Conservation (phyloP, 2,329 filamentous ascomycete species). For the Alternaria dauci region DNA sequence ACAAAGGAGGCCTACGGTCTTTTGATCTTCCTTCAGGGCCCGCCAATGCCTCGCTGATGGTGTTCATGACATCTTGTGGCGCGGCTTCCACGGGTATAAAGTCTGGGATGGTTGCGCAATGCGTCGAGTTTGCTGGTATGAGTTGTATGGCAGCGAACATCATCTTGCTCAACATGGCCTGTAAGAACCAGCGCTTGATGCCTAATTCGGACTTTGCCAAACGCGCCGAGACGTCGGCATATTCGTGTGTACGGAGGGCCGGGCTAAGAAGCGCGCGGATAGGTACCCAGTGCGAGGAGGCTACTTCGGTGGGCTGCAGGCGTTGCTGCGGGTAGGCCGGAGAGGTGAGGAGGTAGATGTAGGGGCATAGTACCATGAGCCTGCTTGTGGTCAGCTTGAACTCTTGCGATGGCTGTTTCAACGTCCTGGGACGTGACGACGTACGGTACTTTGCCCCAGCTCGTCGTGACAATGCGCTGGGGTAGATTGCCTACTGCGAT, state of each 20-base stretch:
- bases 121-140: slow-evolving; percentile 67
- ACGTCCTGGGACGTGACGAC: slow-evolving; percentile 28
- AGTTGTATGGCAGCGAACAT: slow-evolving; percentile 71
- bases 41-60: slow-evolving; percentile 26
- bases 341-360: slow-evolving; percentile 69
- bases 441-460: slow-evolving; percentile 71
- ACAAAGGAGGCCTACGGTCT: slow-evolving; percentile 57
- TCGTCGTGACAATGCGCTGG: slow-evolving; percentile 70
- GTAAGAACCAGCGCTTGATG: slow-evolving; percentile 63
- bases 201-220: slow-evolving; percentile 65
- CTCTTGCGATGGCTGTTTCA: neutral
- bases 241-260: slow-evolving; percentile 67
- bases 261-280: slow-evolving; percentile 68
- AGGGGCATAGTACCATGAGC: slow-evolving; percentile 74
- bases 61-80: slow-evolving; percentile 20
- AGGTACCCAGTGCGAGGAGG: slow-evolving; percentile 74
- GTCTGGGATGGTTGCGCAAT: slow-evolving; percentile 63
- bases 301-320: slow-evolving; percentile 74
- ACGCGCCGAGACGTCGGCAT: slow-evolving; percentile 70
- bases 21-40: slow-evolving; percentile 41
- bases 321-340: slow-evolving; percentile 64
- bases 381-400: slow-evolving; percentile 46
- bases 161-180: slow-evolving; percentile 70
- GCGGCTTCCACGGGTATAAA: slow-evolving; percentile 52
- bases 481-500: slow-evolving; percentile 68